Base-by-base conservation (phyloP, 495 filamentous ascomycete genomes). In the Aspergillus mulundensis region DNA sequence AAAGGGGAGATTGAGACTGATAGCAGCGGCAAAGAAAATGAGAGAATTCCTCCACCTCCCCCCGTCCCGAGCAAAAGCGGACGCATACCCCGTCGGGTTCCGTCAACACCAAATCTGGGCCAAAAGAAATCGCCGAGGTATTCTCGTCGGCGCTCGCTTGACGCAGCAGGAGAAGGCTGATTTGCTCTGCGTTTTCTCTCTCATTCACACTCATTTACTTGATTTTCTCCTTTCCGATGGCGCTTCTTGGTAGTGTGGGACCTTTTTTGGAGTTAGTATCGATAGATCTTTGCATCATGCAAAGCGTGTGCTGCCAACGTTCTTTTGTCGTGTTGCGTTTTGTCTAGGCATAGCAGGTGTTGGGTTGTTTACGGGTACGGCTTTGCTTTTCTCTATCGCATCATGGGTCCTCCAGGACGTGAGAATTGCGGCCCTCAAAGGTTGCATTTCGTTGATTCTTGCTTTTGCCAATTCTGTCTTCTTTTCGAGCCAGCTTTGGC, bases 1-100 rank as follows among this genome's bases (percentile, higher is more conserved):
- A 70, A 65, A 21, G 61, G 51, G 1, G 75, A 76, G 44, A 72
- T 70, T 0, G 74, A 75, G 48, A 75, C 70, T 0, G 75, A 78
- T 30, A 76, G 74, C 55, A 78, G 75, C 42, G 74, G 70, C 8
- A 77, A 71, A 54, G 75, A 78, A 49, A 68, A 73, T 44, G 69
- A 76, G 23, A 65, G 61, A 44, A 64, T 63, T 15, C 47, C 56
- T 54, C 59, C 47, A 53, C 56, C 50, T 62, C 61, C 66, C 19
- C 61, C 66, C 19, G 38, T 62, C 0, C 63, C 61, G 1, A 60
- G 56, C 5, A 63, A 66, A 20, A 59, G 61, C 1, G 50, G 63
- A 25, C 67, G 60, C 44, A 42, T 61, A 39, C 63, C 67, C 23
- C 67, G 65, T 36, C 71, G 66, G n/a, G 53, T 66, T 53, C 71